Conservation (phyloP, 2,329 filamentous ascomycete genomes). For the Calonectria honghensis region DNA sequence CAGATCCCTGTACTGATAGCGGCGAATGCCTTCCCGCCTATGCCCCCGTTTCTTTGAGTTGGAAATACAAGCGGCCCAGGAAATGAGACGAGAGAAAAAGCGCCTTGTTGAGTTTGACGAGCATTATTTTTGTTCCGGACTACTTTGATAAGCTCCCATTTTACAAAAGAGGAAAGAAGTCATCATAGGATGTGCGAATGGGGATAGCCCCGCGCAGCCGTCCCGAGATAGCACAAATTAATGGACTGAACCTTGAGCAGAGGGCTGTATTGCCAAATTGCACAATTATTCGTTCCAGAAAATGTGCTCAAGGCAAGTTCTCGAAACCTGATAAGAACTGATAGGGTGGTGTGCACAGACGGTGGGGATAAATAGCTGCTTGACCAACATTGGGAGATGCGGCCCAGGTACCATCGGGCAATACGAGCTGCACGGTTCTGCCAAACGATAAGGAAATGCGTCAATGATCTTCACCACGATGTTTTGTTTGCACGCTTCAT, state of each 20-base stretch:
- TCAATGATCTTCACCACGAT: not conserved
- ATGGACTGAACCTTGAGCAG: not conserved
- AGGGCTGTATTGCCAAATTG: not conserved
- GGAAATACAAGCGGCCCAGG: not conserved
- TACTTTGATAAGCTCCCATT: not conserved
- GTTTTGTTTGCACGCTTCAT: not conserved
- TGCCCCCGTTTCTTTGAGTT: not conserved
- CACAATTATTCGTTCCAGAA: not conserved
- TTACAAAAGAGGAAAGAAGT: not conserved
- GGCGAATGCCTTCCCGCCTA: not conserved
- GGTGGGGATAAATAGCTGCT: not conserved
- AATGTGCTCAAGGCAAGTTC: not conserved
- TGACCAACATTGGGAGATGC: not conserved
- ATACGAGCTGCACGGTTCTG: conserved; percentile 14
- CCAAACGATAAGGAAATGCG: not conserved
- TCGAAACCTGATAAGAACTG: not conserved
- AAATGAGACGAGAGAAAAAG: not conserved
- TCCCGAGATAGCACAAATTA: not conserved
- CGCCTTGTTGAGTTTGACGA: not conserved
- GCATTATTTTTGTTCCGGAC: not conserved
- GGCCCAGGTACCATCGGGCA: not conserved
- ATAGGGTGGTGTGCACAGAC: not conserved
- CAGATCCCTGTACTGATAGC: not conserved
- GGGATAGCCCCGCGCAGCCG: not conserved
- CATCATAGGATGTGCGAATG: not conserved